Conservation (phyloP, 2,329 filamentous ascomycete genomes). For the Aspergillus udagawae region DNA sequence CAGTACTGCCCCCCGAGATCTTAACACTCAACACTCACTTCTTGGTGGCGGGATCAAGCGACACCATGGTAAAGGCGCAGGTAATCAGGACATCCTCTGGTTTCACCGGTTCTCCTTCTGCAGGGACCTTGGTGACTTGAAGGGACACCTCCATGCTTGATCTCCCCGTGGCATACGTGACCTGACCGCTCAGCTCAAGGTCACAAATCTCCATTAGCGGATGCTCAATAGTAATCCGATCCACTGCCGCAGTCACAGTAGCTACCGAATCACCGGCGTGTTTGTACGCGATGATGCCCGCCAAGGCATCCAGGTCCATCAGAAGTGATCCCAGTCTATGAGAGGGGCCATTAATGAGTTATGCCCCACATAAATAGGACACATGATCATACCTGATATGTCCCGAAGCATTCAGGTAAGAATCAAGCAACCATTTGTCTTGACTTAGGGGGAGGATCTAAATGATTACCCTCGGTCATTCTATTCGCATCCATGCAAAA, state of each 20-base stretch:
- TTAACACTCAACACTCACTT: constrained; percentile 39
- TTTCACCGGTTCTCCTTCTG: constrained; percentile 51
- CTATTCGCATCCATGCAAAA: constrained; percentile 12
- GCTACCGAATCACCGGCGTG: constrained; percentile 63
- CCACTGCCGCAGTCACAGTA: constrained; percentile 61
- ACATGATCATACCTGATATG: constrained; percentile 56
- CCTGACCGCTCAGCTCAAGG: constrained; percentile 65
- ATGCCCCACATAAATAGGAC: background rate
- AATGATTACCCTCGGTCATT: constrained; percentile 13
- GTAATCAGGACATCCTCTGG: constrained; percentile 63
- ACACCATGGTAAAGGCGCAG: constrained; percentile 77
- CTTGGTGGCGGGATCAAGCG: constrained; percentile 64
- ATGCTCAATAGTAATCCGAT: constrained; percentile 64
- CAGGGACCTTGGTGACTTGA: constrained; percentile 65
- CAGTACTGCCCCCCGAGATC: background rate
- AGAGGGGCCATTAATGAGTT: constrained; percentile 1
- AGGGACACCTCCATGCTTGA: constrained; percentile 72
- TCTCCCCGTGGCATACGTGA: constrained; percentile 68
- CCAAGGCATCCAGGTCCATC: constrained; percentile 76
- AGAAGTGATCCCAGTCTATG: constrained; percentile 64
- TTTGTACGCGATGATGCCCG: constrained; percentile 71
- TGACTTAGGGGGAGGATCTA: constrained; percentile 65
- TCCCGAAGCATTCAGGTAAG: constrained; percentile 71
- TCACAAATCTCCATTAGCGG: constrained; percentile 74
- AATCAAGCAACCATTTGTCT: constrained; percentile 73